Percentiles rank a stretch among this genome's conserved stretches.
Conservation (phyloP, 2,329 filamentous ascomycete species). For the Cladosporium sp. region DNA sequence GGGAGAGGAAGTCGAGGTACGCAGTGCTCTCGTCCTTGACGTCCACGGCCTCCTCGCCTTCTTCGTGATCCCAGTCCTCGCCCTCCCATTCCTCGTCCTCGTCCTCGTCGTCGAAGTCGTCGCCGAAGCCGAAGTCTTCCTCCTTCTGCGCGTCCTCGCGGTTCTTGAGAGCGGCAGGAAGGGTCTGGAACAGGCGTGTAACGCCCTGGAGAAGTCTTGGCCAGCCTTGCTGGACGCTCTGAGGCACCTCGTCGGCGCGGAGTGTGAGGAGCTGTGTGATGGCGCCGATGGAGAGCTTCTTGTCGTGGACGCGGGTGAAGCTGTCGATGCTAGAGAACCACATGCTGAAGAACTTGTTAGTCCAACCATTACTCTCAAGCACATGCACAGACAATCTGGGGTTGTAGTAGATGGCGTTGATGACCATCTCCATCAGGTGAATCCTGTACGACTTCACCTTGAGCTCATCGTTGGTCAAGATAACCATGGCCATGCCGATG, state of each 20-base stretch:
- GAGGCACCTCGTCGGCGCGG: conserved; percentile 74
- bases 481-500: conserved; percentile 80
- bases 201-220: conserved; percentile 84
- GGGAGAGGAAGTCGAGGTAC: conserved; percentile 92
- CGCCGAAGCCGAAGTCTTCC: conserved; percentile 72
- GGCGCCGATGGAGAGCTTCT: conserved; percentile 94
- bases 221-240: conserved; percentile 94
- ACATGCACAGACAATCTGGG: conserved; percentile 78
- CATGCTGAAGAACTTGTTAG: conserved; percentile 96
- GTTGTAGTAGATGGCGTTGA: conserved; percentile 98
- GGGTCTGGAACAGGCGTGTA: conserved; percentile 83
- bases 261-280: conserved; percentile 82
- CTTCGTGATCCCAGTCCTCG: conserved; percentile 65
- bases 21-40: conserved; percentile 86
- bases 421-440: conserved; percentile 97
- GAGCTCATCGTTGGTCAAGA: conserved; percentile 69
- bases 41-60: conserved; percentile 61
- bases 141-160: conserved; percentile 86
- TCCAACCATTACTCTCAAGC: conserved; percentile 89
- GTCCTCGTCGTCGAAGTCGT: conserved; percentile 69
- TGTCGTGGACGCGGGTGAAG: conserved; percentile 93
- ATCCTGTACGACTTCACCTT: conserved; percentile 93
- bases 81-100: conserved; percentile 75
- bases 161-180: conserved; percentile 83
- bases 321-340: conserved; percentile 97